phyloP scores from a whole-genome alignment of 306 rosid species.

The Pachyrhizus erosus region DNA sequence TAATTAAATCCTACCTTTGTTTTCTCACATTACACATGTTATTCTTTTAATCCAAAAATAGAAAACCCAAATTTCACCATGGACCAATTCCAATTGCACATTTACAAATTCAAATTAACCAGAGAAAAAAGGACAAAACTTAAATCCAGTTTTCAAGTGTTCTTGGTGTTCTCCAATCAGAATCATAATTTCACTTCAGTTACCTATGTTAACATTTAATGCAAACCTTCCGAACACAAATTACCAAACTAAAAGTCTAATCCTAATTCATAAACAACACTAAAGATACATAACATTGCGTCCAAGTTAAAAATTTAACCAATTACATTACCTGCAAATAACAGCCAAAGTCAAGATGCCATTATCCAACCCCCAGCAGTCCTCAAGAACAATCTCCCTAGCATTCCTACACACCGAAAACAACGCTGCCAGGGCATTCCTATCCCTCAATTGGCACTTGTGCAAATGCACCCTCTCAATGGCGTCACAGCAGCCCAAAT shows the following conservation, averaged over 20 bases:
- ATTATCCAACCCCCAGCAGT: slow-evolving; percentile 87
- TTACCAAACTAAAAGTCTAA: not conserved
- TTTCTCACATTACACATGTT: not conserved
- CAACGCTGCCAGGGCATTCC: slow-evolving; percentile 58
- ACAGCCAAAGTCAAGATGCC: slow-evolving; percentile 61
- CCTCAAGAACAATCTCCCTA: slow-evolving; percentile 70
- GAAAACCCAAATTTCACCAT: not conserved
- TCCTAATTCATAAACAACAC: not conserved
- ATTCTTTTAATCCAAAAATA: not conserved
- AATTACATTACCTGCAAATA: slow-evolving; percentile 64
- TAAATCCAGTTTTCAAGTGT: not conserved
- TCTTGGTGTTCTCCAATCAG: not conserved
- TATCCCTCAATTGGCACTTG: slow-evolving; percentile 73
- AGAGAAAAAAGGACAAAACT: not conserved
- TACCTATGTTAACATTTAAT: not conserved
- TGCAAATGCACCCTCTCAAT: slow-evolving; percentile 74
- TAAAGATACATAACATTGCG: not conserved
- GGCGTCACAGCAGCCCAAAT: slow-evolving; percentile 69
- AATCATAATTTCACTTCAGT: not conserved
- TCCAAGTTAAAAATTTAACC: not conserved
- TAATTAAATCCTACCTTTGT: not conserved
- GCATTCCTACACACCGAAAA: slow-evolving; percentile 65
- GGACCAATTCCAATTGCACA: not conserved
- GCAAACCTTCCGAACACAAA: not conserved
- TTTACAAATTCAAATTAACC: not conserved